A percentile compares a stretch with the other conserved stretches of the same genome.
These are phyloP conservation scores for Trichosporon faecale DNA, from an alignment of 1,284 basidiomycete genomes.

Conservation along the genomic window DNA sequence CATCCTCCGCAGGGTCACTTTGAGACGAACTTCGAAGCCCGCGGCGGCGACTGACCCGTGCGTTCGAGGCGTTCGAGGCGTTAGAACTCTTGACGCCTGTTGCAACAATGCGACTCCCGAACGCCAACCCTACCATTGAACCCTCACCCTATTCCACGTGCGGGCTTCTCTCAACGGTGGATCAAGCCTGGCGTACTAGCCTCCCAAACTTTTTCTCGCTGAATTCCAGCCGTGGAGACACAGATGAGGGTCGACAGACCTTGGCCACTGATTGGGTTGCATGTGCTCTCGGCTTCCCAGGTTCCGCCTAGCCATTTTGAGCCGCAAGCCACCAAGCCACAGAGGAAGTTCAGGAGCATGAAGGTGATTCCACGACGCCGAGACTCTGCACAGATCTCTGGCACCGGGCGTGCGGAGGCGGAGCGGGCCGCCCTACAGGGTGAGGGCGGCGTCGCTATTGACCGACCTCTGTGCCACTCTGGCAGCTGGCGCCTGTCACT, in stretches of 20 bases:
- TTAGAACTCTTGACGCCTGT: neutral
- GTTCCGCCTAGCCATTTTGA: neutral
- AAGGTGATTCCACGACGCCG: neutral
- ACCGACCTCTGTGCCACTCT: neutral
- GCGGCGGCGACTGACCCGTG: no score
- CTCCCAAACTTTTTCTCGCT: neutral
- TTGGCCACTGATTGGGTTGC: neutral
- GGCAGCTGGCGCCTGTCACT: neutral
- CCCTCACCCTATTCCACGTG: neutral
- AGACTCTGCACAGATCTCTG: neutral
- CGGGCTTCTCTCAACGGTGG: neutral
- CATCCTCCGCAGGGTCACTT: no score
- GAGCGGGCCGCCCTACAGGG: neutral
- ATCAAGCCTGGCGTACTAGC: neutral
- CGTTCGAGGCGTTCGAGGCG: no score
- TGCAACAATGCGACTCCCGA: neutral
- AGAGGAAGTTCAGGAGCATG: neutral
- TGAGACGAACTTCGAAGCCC: neutral
- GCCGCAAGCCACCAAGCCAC: neutral
- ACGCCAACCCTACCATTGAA: neutral
- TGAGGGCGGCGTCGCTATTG: neutral
- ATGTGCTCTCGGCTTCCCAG: neutral
- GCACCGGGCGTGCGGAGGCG: neutral
- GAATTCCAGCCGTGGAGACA: neutral
- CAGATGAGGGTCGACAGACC: no score